Evolutionary conservation across 2,329 filamentous ascomycete species (phyloP).

Genomic region (Sarocladium strictum): DNA sequence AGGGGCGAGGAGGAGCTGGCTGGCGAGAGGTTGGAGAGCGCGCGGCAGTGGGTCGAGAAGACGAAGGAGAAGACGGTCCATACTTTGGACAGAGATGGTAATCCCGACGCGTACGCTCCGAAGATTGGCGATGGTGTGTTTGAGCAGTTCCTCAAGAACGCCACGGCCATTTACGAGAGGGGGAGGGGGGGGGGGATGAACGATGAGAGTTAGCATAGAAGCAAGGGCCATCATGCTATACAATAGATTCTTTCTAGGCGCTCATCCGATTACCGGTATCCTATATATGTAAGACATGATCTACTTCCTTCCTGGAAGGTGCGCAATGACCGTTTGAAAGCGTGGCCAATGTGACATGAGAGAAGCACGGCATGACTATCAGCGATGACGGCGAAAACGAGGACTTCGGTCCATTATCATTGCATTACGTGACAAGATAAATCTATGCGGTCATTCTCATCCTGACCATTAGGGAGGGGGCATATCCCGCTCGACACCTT

Average conservation of each 20-base stretch:
- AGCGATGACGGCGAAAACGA: background rate
- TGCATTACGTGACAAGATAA: background rate
- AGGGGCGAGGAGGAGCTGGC: conserved; percentile 8
- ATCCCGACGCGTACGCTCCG: background rate
- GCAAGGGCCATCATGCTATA: too few species aligned
- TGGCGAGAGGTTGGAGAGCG: background rate
- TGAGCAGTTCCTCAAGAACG: background rate
- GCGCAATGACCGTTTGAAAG: background rate
- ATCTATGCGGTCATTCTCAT: conserved; percentile 4
- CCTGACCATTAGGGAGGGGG: background rate
- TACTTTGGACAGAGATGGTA: conserved; percentile 1
- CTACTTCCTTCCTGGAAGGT: too few species aligned
- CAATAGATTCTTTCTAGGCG: too few species aligned
- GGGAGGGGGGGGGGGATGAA: background rate
- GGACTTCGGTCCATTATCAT: background rate
- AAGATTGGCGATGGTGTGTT: conserved; percentile 3
- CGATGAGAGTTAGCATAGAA: too few species aligned
- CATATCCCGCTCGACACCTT: background rate
- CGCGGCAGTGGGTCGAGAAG: background rate
- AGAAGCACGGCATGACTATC: too few species aligned
- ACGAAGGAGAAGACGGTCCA: conserved; percentile 6
- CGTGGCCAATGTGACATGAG: background rate
- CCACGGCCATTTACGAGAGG: background rate
- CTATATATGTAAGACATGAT: too few species aligned
- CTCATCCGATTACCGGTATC: too few species aligned